Conservation (phyloP, 1,284 basidiomycete genomes). For the Leucoagaricus sp. region DNA sequence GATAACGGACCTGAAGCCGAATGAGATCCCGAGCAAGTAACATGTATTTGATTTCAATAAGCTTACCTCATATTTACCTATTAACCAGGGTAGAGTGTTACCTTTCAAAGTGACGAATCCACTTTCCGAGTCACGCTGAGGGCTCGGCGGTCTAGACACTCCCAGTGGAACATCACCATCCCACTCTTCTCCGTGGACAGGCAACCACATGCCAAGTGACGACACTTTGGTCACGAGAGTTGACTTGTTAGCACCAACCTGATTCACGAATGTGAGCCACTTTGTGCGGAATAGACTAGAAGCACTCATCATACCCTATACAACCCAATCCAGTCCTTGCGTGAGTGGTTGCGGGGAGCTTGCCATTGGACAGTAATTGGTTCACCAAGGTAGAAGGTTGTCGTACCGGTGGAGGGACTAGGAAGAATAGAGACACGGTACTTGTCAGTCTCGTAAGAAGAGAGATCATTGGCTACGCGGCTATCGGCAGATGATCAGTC, state of each 20-base stretch:
- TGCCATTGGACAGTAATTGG: conserved; percentile 87
- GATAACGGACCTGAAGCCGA: conserved; percentile 65
- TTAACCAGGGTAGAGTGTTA: conserved; percentile 82
- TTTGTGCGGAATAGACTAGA: conserved; percentile 1
- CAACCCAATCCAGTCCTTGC: conserved; percentile 97
- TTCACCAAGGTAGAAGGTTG: conserved; percentile 88
- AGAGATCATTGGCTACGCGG: conserved; percentile 80
- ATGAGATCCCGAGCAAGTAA: conserved; percentile 14
- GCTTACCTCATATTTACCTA: conserved; percentile 85
- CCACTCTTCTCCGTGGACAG: conserved; percentile 92
- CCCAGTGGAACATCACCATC: conserved; percentile 80
- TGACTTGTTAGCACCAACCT: conserved; percentile 87
- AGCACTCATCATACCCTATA: conserved; percentile 59
- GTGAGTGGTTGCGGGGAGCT: conserved; percentile 85
- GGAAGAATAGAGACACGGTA: conserved; percentile 73
- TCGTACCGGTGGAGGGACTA: conserved; percentile 46
- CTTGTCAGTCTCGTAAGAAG: conserved; percentile 75
- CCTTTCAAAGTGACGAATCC: conserved; percentile 81
- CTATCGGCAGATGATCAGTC: conserved; percentile 39
- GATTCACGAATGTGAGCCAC: conserved; percentile 16
- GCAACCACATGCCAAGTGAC: conserved; percentile 90
- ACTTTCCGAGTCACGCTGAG: conserved; percentile 47
- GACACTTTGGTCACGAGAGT: conserved; percentile 84
- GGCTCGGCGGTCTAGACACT: conserved; percentile 37
- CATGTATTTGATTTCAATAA: conserved; percentile 6